Evolutionary conservation across 2,329 filamentous ascomycete genomes (phyloP).

Genomic region (Calycina marina): DNA sequence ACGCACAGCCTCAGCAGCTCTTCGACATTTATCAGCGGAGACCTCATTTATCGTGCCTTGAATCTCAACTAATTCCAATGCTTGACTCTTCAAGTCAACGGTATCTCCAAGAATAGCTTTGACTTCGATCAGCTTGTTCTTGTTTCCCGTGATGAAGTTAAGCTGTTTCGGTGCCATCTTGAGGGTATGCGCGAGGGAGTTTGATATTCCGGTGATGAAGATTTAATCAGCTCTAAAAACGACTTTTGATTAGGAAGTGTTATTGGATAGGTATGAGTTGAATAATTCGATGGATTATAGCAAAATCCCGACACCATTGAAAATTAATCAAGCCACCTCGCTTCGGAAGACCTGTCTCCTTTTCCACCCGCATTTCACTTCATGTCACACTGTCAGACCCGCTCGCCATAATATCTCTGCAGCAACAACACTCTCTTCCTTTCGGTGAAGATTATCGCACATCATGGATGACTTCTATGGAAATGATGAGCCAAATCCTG

Average conservation of each 20-base stretch:
- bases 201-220: neutral
- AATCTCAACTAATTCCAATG: slow-evolving; percentile 73
- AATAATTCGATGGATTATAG: too few relatives aligned
- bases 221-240: too few relatives aligned
- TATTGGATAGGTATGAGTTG: too few relatives aligned
- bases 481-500: too few relatives aligned
- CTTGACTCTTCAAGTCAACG: slow-evolving; percentile 59
- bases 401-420: too few relatives aligned
- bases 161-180: slow-evolving; percentile 30
- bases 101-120: slow-evolving; percentile 64
- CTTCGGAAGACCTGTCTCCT: too few relatives aligned
- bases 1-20: slow-evolving; percentile 62
- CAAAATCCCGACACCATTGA: too few relatives aligned
- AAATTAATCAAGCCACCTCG: too few relatives aligned
- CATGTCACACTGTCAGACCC: neutral
- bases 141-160: slow-evolving; percentile 95
- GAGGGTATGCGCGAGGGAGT: neutral
- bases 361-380: neutral
- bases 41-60: slow-evolving; percentile 91
- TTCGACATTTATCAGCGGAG: slow-evolving; percentile 70
- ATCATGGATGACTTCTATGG: slow-evolving; percentile 17
- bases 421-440: too few relatives aligned
- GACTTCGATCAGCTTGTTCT: slow-evolving; percentile 85
- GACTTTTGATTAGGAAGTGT: too few relatives aligned
- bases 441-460: too few relatives aligned